Conservation (phyloP, 2,329 filamentous ascomycete genomes). For the Parastagonospora avenae region DNA sequence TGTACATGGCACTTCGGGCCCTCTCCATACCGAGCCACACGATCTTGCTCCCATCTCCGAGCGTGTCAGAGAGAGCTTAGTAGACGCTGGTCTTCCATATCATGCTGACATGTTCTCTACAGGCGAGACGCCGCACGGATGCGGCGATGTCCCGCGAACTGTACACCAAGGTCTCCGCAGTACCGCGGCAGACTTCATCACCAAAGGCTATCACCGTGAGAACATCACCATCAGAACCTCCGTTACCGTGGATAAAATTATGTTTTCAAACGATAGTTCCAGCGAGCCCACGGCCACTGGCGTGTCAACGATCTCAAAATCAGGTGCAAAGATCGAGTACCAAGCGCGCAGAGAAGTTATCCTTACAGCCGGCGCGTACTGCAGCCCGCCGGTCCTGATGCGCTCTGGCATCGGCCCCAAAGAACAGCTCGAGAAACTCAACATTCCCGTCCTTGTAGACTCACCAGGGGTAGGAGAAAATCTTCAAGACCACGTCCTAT, state of each 20-base stretch:
- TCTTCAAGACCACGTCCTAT: constrained; percentile 64
- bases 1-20: constrained; percentile 55
- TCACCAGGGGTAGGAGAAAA: constrained; percentile 68
- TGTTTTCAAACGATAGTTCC: constrained; percentile 48
- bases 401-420: constrained; percentile 64
- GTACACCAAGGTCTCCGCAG: constrained; percentile 37
- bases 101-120: constrained; percentile 65
- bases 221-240: constrained; percentile 44
- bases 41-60: constrained; percentile 65
- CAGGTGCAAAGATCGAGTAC: constrained; percentile 47
- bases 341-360: constrained; percentile 41
- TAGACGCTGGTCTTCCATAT: constrained; percentile 60
- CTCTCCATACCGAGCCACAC: constrained; percentile 62
- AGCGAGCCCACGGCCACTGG: constrained; percentile 52
- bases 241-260: constrained; percentile 50
- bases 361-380: constrained; percentile 40
- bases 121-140: constrained; percentile 39
- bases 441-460: constrained; percentile 59
- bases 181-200: constrained; percentile 46
- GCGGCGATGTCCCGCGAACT: constrained; percentile 38
- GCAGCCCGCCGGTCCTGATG: constrained; percentile 49
- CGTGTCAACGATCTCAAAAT: constrained; percentile 51
- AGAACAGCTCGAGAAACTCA: constrained; percentile 57
- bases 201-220: constrained; percentile 46
- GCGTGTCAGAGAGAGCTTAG: constrained; percentile 60